Conservation (phyloP, 768 basidiomycete genomes). For the Hirschioporus abietinus region DNA sequence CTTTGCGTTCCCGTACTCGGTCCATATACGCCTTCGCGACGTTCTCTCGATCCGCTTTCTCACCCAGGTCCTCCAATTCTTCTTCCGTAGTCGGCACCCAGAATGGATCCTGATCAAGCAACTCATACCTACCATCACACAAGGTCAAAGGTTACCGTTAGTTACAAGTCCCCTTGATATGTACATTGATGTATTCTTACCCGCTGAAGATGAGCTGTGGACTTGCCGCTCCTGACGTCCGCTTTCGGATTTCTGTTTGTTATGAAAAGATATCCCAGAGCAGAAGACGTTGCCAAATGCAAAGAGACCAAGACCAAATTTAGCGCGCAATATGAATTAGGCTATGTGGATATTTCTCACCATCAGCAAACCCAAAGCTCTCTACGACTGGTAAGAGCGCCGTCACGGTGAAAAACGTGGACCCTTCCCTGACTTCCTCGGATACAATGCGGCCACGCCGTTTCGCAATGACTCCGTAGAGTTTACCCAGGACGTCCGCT, state of each 20-base stretch:
- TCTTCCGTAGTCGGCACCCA: conserved; percentile 98
- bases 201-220: conserved; percentile 97
- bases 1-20: conserved; percentile 83
- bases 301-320: background rate
- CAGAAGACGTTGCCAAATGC: background rate
- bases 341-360: conserved; percentile 35
- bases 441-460: conserved; percentile 89
- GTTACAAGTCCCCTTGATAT: conserved; percentile 1
- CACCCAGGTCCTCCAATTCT: conserved; percentile 93
- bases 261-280: background rate
- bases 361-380: conserved; percentile 96
- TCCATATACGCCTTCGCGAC: conserved; percentile 95
- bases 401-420: conserved; percentile 87
- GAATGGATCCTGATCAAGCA: conserved; percentile 91
- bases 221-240: conserved; percentile 94
- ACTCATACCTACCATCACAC: conserved; percentile 63
- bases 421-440: conserved; percentile 99
- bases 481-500: conserved; percentile 97
- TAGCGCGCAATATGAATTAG: background rate
- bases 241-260: conserved; percentile 81
- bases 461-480: conserved; percentile 91
- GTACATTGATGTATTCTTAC: conserved; percentile 28
- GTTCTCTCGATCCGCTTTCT: conserved; percentile 90
- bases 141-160: conserved; percentile 11
- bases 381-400: conserved; percentile 93